Conservation (phyloP, 148 eudicot species). For the Spergularia marina region DNA sequence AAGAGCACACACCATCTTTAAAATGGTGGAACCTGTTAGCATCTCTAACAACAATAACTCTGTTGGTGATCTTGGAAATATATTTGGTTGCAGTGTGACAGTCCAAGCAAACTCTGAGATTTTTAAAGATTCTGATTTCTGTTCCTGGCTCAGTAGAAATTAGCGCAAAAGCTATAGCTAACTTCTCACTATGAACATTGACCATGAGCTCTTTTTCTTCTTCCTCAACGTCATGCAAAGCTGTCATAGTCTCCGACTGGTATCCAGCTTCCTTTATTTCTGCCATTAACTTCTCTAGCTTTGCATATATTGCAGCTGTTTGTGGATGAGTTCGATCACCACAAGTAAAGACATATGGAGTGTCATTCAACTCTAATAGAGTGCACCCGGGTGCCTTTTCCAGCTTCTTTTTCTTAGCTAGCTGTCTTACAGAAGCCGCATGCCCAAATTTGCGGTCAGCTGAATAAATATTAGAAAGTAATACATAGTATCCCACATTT, state of each 20-base stretch:
- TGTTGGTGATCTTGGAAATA: slow-evolving; percentile 52
- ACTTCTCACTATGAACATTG: slow-evolving; percentile 73
- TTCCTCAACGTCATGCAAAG: slow-evolving; percentile 84
- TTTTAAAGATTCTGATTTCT: slow-evolving; percentile 76
- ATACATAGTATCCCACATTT: slow-evolving; percentile 69
- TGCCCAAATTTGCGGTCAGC: slow-evolving; percentile 48
- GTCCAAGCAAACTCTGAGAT: slow-evolving; percentile 79
- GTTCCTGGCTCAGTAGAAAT: slow-evolving; percentile 59
- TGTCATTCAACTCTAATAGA: slow-evolving; percentile 54
- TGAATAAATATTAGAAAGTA: slow-evolving; percentile 64
- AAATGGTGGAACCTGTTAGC: slow-evolving; percentile 90
- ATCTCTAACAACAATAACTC: slow-evolving; percentile 77
- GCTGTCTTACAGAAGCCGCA: slow-evolving; percentile 67
- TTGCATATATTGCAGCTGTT: slow-evolving; percentile 48
- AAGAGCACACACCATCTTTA: slow-evolving; percentile 66
- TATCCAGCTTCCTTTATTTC: slow-evolving; percentile 75
- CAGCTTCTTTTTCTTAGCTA: slow-evolving; percentile 52
- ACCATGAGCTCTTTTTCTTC: slow-evolving; percentile 91
- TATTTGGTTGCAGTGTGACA: slow-evolving; percentile 81
- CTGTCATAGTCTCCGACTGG: slow-evolving; percentile 60
- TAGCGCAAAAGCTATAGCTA: slow-evolving; percentile 81
- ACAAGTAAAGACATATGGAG: slow-evolving; percentile 61
- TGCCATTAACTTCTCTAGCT: slow-evolving; percentile 60
- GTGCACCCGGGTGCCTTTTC: slow-evolving; percentile 73
- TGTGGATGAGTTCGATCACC: slow-evolving; percentile 62